Base-by-base conservation (phyloP, 306 rosid genomes). In the Casuarina cunninghamiana region DNA sequence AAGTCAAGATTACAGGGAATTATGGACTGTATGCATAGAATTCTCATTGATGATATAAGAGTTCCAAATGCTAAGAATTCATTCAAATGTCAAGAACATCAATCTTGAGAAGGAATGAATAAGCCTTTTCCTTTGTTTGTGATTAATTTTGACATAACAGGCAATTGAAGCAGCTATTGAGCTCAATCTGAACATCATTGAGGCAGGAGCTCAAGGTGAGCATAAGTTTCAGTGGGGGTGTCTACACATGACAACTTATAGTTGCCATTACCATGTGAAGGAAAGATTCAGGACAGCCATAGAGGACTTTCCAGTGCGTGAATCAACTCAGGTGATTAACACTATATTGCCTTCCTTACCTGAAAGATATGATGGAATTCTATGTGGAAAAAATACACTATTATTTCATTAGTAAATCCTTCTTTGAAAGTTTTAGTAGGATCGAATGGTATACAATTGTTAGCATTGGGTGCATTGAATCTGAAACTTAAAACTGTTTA, bases 191-290 rank as follows among this genome's bases (percentile, higher is more conserved):
- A 73, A 79, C 74, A 94, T 92, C 15, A 97, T 94, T 12, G 98
- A 94, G 86, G 98, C 98, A n/a, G 98, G 98, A 82, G 98, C 98
- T 50, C 97, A 94, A 78, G 98, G 98, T 15, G 98, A 94, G 87
- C 98, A 94, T 78, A 92, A 94, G 86, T 92, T 94, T 82, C 97
- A 94, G 80, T 89, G 97, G 35, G 98, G 98, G 70, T 94, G 92
- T 82, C 84, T 88, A 77, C 98, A 95, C 2, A 97, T 94, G 79
- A 81, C 87, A 76, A 92, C 98, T 44, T 94, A 87, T 70, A 94
- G 98, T 85, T 87, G 92, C 76, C 98, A 94, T 85, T 94, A 89
- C 86, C 89, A 92, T 61, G 61, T 78, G 19, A 84, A 94, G 79
- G 85, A 81, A 69, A 88, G 85, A 77, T 92, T 92, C 80, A 79